Conservation (phyloP, 176 grass and related monocot genomes). For the Guadua angustifolia region DNA sequence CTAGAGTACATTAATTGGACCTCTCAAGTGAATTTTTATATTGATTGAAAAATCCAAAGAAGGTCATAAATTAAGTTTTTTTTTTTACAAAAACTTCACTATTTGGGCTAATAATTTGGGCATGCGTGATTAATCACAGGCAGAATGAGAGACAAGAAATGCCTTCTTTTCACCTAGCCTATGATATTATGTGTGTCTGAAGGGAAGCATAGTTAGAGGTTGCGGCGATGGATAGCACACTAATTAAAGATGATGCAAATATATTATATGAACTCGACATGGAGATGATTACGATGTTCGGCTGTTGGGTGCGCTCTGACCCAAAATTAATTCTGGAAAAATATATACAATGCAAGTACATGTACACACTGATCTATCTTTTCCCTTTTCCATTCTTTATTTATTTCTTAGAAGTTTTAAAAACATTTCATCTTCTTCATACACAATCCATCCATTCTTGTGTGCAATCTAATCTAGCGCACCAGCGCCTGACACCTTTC, state of each 20-base stretch:
- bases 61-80: background rate
- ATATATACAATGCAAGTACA: conserved; percentile 34
- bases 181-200: conserved; percentile 1
- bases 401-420: conserved; percentile 33
- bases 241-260: conserved; percentile 40
- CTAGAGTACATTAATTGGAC: background rate
- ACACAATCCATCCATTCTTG: conserved; percentile 15
- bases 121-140: background rate
- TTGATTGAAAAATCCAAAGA: background rate
- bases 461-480: conserved; percentile 58
- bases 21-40: background rate
- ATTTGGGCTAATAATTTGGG: background rate
- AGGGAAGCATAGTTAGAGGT: conserved; percentile 4
- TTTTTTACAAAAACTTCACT: background rate
- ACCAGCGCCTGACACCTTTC: conserved; percentile 30
- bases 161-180: background rate
- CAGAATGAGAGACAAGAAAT: conserved; percentile 7
- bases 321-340: conserved; percentile 40
- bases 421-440: conserved; percentile 23
- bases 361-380: conserved; percentile 1
- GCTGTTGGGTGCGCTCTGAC: conserved; percentile 40
- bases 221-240: conserved; percentile 13
- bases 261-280: conserved; percentile 32
- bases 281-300: conserved; percentile 40
- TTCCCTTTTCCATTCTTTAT: conserved; percentile 32